Percentiles rank a stretch among this genome's conserved stretches.
Conservation (phyloP, 2,329 filamentous ascomycete species). For the Microdochium bolleyi region DNA sequence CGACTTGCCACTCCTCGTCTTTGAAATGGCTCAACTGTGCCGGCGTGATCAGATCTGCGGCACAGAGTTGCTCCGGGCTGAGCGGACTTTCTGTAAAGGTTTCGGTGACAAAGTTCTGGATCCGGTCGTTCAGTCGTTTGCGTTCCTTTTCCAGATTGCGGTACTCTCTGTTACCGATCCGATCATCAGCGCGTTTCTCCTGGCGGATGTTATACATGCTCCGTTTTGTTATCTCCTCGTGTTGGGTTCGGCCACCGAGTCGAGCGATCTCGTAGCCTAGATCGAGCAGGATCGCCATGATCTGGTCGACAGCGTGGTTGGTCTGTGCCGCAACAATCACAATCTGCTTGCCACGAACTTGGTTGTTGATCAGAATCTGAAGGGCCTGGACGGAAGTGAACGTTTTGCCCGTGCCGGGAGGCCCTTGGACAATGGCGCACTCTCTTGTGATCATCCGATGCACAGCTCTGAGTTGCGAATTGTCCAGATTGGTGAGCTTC, state of each 20-base stretch:
- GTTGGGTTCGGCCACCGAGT: constrained; percentile 60
- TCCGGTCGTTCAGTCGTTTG: constrained; percentile 16
- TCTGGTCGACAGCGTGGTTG: constrained; percentile 83
- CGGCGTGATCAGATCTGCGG: constrained; percentile 50
- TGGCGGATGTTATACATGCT: constrained; percentile 57
- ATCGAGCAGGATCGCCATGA: constrained; percentile 55
- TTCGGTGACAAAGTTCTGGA: constrained; percentile 31
- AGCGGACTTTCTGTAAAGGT: constrained; percentile 37
- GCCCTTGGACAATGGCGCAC: constrained; percentile 74
- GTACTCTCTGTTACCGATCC: constrained; percentile 12
- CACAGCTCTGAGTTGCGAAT: constrained; percentile 63
- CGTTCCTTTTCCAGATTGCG: constrained; percentile 17
- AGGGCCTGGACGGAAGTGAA: constrained; percentile 70
- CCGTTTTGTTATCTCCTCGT: constrained; percentile 54
- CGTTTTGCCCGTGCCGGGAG: constrained; percentile 70
- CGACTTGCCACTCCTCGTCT: constrained; percentile 24
- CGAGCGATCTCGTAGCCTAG: constrained; percentile 47
- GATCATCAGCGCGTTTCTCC: constrained; percentile 6
- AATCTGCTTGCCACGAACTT: constrained; percentile 47
- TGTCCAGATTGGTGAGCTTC: constrained; percentile 45
- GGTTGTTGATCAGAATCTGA: constrained; percentile 54
- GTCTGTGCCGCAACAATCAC: constrained; percentile 81
- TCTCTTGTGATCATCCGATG: constrained; percentile 62
- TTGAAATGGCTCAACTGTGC: constrained; percentile 53
- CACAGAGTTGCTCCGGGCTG: constrained; percentile 42